Evolutionary conservation across 768 basidiomycete genomes (phyloP).

Genomic region (Galerina marginata): DNA sequence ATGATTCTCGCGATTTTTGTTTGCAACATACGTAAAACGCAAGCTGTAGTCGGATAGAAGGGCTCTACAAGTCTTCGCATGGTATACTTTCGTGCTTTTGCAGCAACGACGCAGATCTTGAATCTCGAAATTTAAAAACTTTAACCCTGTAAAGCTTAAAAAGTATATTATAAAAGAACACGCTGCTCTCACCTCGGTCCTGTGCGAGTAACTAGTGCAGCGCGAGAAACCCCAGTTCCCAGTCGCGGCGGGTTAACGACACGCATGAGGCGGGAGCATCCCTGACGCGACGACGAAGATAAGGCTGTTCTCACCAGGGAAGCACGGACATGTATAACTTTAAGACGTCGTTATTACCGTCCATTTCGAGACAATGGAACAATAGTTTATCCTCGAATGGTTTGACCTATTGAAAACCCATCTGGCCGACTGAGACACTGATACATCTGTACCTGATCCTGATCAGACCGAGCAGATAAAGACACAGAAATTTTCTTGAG

Average conservation of each 20-base stretch:
- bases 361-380: too few species aligned
- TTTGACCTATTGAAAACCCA: too few species aligned
- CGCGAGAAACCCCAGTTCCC: not conserved
- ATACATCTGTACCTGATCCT: not conserved
- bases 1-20: constrained; percentile 3
- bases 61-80: not conserved
- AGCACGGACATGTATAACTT: not conserved
- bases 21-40: constrained; percentile 2
- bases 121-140: not conserved
- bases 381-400: too few species aligned
- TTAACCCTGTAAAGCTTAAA: constrained; percentile 9
- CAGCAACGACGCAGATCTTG: constrained; percentile 1
- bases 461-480: not conserved
- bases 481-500: not conserved
- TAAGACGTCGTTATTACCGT: too few species aligned
- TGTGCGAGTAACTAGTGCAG: not conserved
- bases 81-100: not conserved
- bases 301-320: constrained; percentile 13
- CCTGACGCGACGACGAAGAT: not conserved
- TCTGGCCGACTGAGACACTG: too few species aligned
- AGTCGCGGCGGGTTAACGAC: not conserved
- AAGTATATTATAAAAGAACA: not conserved
- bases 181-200: constrained; percentile 5
- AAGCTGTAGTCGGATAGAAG: not conserved
- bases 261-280: not conserved